phyloP scores from a whole-genome alignment of 257 asterid genomes.

The Rubia yunnanensis region DNA sequence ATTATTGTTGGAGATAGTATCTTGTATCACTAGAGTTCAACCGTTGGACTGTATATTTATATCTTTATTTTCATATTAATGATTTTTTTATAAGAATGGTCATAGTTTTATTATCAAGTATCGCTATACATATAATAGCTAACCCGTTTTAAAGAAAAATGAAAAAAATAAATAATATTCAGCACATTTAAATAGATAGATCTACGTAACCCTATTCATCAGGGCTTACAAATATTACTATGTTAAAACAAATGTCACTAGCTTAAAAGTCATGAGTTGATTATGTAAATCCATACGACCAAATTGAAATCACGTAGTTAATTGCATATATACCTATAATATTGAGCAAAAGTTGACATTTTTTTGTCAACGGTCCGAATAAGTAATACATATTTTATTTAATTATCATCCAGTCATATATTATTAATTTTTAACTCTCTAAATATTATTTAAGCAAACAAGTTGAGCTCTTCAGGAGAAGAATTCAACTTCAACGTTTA shows the following conservation, averaged over 20 bases:
- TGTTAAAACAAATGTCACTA: not conserved
- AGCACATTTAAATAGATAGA: too few relatives aligned
- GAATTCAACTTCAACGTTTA: slow-evolving; percentile 89
- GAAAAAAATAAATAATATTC: too few relatives aligned
- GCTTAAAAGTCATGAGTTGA: slow-evolving; percentile 1
- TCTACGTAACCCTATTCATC: too few relatives aligned
- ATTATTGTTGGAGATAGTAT: too few relatives aligned
- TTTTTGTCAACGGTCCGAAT: slow-evolving; percentile 2
- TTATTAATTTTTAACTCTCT: not conserved
- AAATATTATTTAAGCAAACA: slow-evolving; percentile 13
- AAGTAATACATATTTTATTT: not conserved
- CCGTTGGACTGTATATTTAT: too few relatives aligned
- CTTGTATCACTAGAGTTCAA: too few relatives aligned
- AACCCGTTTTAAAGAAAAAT: too few relatives aligned
- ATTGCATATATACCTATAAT: not conserved
- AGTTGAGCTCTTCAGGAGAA: slow-evolving; percentile 23
- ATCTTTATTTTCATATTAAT: too few relatives aligned
- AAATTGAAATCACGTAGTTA: not conserved
- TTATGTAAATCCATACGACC: not conserved
- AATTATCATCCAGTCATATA: not conserved
- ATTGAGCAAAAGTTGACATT: slow-evolving; percentile 2
- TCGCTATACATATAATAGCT: too few relatives aligned
- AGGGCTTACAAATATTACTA: not conserved
- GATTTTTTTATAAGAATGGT: too few relatives aligned
- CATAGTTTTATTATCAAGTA: too few relatives aligned